Base-by-base conservation (phyloP, 805 yeast genomes). In the Lachancea dasiensis region DNA sequence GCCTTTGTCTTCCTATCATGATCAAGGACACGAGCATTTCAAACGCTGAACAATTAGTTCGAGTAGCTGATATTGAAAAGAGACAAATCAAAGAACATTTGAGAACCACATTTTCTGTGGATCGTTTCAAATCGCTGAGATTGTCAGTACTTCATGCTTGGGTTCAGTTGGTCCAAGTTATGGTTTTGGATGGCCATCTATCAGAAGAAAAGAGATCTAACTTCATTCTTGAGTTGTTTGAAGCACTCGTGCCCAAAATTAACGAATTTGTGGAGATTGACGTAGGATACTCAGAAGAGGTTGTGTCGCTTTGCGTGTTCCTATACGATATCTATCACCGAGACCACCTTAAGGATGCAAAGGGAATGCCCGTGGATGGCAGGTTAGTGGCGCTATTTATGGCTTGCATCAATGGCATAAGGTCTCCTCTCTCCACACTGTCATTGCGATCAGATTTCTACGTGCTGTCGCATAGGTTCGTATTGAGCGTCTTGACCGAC, bases 361-460 rank as follows among this genome's bases (percentile, higher is more conserved):
- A 53, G 3, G 57, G 63, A 27, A 60, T 64, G 15, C 48, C 57
- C 3, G 45, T 68, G n/a, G 75, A 71, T 48, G 76, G 73, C 37
- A 69, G 89, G 28, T 61, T 86, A 29, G 74, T 77, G 35, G 75
- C 85, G 2, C 58, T 89, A 27, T 84, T 89, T 63, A 74, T 77
- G 47, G 77, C 90, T 0, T 77, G 94, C 41, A 65, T 86, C 17
- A 69, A 72, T 39, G 94, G 96, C 4, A 74, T 90, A 3, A 67
- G 75, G 38, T 73, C 85, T 29, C 77, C 95, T 2, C 68, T 74
- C 27, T 70, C 94, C 0, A 75, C 87, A 0, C 68, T 83, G 3
- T 58, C 69, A 0, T 67, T 89, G 29, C 73, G 97, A 36, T 75
- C 94, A 0, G 92, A 87, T 51, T 67, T 90, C 31, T 90, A 90